Percentiles rank a stretch among this genome's conserved stretches.
Conservation (phyloP, 106 monocot species). For the Narthecium ossifragum region DNA sequence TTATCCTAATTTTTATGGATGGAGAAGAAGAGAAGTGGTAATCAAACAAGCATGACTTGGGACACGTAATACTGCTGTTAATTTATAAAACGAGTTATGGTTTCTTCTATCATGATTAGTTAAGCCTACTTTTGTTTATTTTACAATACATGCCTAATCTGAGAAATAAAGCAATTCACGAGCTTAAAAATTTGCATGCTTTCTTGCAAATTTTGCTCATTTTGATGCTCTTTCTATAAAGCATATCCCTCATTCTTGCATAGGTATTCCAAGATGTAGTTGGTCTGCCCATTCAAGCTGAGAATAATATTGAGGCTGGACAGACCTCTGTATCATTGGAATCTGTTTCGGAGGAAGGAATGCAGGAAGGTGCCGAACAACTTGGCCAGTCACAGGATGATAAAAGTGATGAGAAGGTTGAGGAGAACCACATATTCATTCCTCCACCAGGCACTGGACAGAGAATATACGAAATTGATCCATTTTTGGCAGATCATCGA, state of each 20-base stretch:
- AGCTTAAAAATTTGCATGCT: neutral
- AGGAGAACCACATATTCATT: slow-evolving; percentile 30
- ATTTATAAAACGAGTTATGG: neutral
- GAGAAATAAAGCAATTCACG: neutral
- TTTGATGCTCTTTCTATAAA: neutral
- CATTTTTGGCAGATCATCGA: slow-evolving; percentile 48
- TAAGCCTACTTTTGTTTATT: neutral
- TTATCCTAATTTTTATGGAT: too few species aligned
- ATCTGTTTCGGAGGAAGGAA: slow-evolving; percentile 2
- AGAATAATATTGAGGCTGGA: slow-evolving; percentile 7
- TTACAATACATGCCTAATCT: neutral
- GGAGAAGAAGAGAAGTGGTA: too few species aligned
- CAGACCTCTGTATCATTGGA: neutral
- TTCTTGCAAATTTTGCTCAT: neutral
- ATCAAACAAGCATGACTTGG: too few species aligned
- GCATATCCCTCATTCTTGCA: neutral
- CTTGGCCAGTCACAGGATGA: slow-evolving; percentile 2
- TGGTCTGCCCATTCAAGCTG: slow-evolving; percentile 3
- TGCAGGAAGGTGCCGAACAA: slow-evolving; percentile 9
- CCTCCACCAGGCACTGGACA: slow-evolving; percentile 65
- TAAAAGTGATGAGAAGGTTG: slow-evolving; percentile 8
- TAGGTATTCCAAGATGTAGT: slow-evolving; percentile 24
- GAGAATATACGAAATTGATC: slow-evolving; percentile 87
- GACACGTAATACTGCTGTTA: neutral
- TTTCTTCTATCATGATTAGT: neutral